Evolutionary conservation across 2,329 filamentous ascomycete genomes (phyloP), one percentile per base, ranked within the genome.

Genomic region (Lecanicillium sp.): DNA sequence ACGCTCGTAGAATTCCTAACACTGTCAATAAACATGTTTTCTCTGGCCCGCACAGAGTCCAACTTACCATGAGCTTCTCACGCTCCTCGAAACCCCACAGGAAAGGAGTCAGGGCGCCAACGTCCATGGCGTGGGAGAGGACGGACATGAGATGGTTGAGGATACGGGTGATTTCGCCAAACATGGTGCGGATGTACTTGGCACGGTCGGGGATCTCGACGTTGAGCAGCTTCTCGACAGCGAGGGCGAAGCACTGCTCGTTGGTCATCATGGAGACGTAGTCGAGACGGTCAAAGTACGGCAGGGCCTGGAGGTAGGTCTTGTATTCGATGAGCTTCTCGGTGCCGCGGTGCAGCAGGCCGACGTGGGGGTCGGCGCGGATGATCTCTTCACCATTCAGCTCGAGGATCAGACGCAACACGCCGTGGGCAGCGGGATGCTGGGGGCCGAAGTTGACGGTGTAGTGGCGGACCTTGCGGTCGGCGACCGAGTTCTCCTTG

Each of bases 261-360:
- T 98, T 98, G 62, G 93, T 98, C 93, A 98, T 98, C 94, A 98
- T 98, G 62, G 90, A 96, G 59, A 96, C 90, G 70, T 98, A 98
- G 72, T 98, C 93, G 68, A 98, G 78, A 60, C 93, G 89, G 73
- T 98, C 93, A 67, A 98, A 98, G 77, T 98, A 98, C 49, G 93
- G 93, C 64, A 98, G 77, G 50, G 93, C 93, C 77, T 98, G 93
- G 63, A 97, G 80, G 66, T 98, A 98, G 60, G 91, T 95, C 79
- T 95, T 96, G 81, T 98, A 98, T 78, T 98, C 93, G 72, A 97
- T 97, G 72, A 98, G 82, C 80, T 98, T 98, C 79, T 98, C 93
- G 54, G 93, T 98, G 58, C 93, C 93, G 61, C 93, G 84, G 71
- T 98, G 93, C 62, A 98, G 80, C 68, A 98, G 75, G 50, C 93